Conservation (phyloP, 2,329 filamentous ascomycete species). For the Emmonsiellopsis sp. region DNA sequence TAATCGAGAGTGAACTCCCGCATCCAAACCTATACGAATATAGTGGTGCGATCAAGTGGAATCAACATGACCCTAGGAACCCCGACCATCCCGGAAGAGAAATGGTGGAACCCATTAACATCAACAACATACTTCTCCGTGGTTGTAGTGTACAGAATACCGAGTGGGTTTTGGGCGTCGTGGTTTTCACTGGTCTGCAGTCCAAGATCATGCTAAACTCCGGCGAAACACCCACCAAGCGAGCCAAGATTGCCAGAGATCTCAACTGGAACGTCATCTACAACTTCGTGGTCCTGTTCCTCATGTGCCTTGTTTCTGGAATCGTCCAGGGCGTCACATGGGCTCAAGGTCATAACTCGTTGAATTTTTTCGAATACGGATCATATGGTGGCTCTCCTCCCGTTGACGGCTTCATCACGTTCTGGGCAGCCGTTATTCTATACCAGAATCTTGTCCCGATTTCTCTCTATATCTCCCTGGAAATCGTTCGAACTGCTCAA, state of each 20-base stretch:
- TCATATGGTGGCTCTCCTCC: conserved; percentile 66
- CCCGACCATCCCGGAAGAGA: conserved; percentile 55
- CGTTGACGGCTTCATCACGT: conserved; percentile 88
- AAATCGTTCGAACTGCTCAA: conserved; percentile 88
- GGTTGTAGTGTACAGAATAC: conserved; percentile 92
- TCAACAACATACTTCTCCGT: conserved; percentile 90
- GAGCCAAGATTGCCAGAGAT: conserved; percentile 80
- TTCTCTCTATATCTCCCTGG: conserved; percentile 92
- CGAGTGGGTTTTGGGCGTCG: conserved; percentile 87
- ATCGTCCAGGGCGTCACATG: conserved; percentile 80
- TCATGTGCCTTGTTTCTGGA: conserved; percentile 80
- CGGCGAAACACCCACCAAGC: conserved; percentile 88
- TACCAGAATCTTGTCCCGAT: conserved; percentile 99
- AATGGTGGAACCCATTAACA: conserved; percentile 87
- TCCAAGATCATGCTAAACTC: conserved; percentile 99
- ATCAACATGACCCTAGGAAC: conserved; percentile 59
- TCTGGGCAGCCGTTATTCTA: conserved; percentile 88
- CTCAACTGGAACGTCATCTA: conserved; percentile 96
- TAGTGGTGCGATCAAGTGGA: conserved; percentile 81
- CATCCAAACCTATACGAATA: conserved; percentile 95
- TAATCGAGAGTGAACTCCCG: conserved; percentile 80
- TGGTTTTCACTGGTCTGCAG: conserved; percentile 89
- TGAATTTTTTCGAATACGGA: conserved; percentile 75
- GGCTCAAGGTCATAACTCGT: conserved; percentile 63
- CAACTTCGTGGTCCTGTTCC: conserved; percentile 83